Evolutionary conservation across 495 filamentous ascomycete species (phyloP).

Genomic region (Podospora tetraspora): DNA sequence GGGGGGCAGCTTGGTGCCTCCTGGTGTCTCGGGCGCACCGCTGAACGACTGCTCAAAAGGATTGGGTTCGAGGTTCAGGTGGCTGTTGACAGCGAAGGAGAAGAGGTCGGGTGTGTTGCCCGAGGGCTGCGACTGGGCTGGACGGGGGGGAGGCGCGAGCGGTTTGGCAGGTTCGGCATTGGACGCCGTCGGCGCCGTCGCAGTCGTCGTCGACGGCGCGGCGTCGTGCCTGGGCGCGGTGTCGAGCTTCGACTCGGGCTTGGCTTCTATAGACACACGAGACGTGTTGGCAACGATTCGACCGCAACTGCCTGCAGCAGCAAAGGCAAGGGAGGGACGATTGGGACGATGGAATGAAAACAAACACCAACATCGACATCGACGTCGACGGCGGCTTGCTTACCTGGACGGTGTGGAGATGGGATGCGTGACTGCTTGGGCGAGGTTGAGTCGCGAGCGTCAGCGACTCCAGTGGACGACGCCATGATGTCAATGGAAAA

Average conservation of each 20-base stretch:
- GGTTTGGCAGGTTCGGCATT: constrained; percentile 48
- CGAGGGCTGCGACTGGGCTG: constrained; percentile 40
- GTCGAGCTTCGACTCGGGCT: constrained; percentile 37
- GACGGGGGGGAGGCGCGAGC: constrained; percentile 76
- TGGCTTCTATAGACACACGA: constrained; percentile 18
- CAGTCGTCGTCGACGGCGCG: background rate
- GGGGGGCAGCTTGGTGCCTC: constrained; percentile 82
- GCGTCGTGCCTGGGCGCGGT: constrained; percentile 30
- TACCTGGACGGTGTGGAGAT: constrained; percentile 33
- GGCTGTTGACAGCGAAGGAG: constrained; percentile 49
- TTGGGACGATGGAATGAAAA: background rate
- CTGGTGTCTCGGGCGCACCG: constrained; percentile 67
- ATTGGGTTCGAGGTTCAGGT: constrained; percentile 80
- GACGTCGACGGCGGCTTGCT: constrained; percentile 16
- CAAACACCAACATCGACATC: constrained; percentile 8
- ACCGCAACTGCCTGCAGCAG: background rate
- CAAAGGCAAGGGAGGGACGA: background rate
- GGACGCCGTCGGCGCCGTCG: constrained; percentile 25
- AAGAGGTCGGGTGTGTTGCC: constrained; percentile 68
- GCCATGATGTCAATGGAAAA: constrained; percentile 40
- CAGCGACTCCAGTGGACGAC: constrained; percentile 31
- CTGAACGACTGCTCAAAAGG: constrained; percentile 94
- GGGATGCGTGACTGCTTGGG: constrained; percentile 32
- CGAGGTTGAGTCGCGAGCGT: constrained; percentile 34
- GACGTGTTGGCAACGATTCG: constrained; percentile 23